Evolutionary conservation across 352 stramenopile genomes (phyloP).

Genomic region (Elongisporangium anandrum): DNA sequence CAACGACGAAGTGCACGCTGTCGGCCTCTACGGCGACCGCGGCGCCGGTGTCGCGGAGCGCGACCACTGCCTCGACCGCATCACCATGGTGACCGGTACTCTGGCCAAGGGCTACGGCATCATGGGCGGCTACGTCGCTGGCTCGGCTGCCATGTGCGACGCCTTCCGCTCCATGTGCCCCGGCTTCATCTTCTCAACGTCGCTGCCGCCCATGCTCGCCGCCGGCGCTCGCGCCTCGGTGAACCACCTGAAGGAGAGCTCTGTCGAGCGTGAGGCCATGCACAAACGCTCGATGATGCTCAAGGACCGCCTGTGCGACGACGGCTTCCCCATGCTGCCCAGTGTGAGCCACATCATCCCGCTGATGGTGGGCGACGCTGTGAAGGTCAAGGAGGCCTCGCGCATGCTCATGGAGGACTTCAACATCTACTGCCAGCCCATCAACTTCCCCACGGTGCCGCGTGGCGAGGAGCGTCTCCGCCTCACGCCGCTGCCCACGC

Average conservation of each 20-base stretch:
- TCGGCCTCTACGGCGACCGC: slow-evolving; percentile 85
- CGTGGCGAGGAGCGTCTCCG: slow-evolving; percentile 87
- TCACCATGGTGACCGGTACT: slow-evolving; percentile 89
- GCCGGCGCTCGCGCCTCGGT: slow-evolving; percentile 79
- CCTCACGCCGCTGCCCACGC: slow-evolving; percentile 82
- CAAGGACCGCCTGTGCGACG: slow-evolving; percentile 79
- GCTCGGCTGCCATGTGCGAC: slow-evolving; percentile 77
- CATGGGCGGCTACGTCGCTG: slow-evolving; percentile 89
- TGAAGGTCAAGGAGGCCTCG: slow-evolving; percentile 87
- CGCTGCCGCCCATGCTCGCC: slow-evolving; percentile 83
- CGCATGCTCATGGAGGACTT: slow-evolving; percentile 89
- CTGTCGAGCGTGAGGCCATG: slow-evolving; percentile 78
- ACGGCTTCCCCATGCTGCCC: slow-evolving; percentile 81
- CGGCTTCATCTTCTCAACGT: slow-evolving; percentile 91
- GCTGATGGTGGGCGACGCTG: slow-evolving; percentile 83
- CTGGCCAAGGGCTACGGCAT: slow-evolving; percentile 89
- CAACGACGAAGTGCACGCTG: slow-evolving; percentile 89
- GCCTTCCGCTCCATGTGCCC: slow-evolving; percentile 84
- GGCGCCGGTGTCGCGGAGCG: slow-evolving; percentile 83
- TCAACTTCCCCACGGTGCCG: slow-evolving; percentile 90
- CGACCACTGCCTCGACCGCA: slow-evolving; percentile 80
- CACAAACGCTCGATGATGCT: slow-evolving; percentile 80
- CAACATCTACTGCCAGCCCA: slow-evolving; percentile 90
- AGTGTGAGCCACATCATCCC: slow-evolving; percentile 89
- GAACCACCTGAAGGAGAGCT: slow-evolving; percentile 79